phyloP scores from a whole-genome alignment of 768 basidiomycete genomes.

The Panus rudis region DNA sequence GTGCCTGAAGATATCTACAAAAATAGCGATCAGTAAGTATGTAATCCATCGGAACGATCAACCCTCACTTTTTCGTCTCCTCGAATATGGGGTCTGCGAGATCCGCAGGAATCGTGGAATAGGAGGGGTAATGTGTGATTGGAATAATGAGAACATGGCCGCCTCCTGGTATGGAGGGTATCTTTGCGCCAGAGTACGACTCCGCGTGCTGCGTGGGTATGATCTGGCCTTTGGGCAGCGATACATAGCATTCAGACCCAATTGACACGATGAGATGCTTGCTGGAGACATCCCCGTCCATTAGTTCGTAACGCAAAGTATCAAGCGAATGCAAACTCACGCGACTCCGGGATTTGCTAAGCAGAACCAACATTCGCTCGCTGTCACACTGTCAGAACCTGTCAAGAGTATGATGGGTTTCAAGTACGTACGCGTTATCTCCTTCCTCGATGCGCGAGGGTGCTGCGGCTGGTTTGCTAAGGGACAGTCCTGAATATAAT shows the following conservation, averaged over 20 bases:
- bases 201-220: slow-evolving; percentile 65
- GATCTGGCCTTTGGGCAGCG: slow-evolving; percentile 94
- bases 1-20: slow-evolving; percentile 40
- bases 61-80: slow-evolving; percentile 67
- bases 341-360: slow-evolving; percentile 88
- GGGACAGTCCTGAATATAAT: slow-evolving; percentile 85
- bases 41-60: background rate
- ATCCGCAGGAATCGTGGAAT: slow-evolving; percentile 73
- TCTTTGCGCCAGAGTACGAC: slow-evolving; percentile 29
- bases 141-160: slow-evolving; percentile 94
- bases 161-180: slow-evolving; percentile 73
- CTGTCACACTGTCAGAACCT: slow-evolving; percentile 30
- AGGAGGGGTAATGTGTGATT: slow-evolving; percentile 89
- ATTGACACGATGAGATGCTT: slow-evolving; percentile 96
- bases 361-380: slow-evolving; percentile 98
- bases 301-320: slow-evolving; percentile 1
- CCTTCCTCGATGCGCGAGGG: slow-evolving; percentile 51
- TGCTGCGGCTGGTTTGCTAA: slow-evolving; percentile 43
- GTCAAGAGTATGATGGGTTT: background rate
- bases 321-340: slow-evolving; percentile 34
- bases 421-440: slow-evolving; percentile 66
- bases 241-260: slow-evolving; percentile 88
- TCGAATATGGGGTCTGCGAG: slow-evolving; percentile 66
- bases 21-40: background rate
- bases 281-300: slow-evolving; percentile 31